Evolutionary conservation across 2,329 filamentous ascomycete species (phyloP).

Genomic region (Didymosphaeria variabile): DNA sequence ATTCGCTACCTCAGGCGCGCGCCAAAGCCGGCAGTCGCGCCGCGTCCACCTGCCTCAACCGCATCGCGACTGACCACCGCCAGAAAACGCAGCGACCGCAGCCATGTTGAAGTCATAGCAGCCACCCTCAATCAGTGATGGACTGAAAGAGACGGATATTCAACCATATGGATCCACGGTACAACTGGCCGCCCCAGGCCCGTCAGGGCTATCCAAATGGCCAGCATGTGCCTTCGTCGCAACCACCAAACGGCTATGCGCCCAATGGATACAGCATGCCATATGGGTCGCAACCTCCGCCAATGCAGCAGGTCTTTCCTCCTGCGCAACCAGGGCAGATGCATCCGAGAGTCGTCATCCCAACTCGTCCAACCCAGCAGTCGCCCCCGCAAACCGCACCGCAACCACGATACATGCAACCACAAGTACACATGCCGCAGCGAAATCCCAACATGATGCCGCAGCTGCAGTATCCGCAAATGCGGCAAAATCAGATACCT

Average conservation of each 20-base stretch:
- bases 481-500: slow-evolving; percentile 41
- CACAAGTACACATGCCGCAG: slow-evolving; percentile 41
- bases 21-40: slow-evolving; percentile 15
- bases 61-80: slow-evolving; percentile 12
- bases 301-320: slow-evolving; percentile 34
- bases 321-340: slow-evolving; percentile 30
- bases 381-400: slow-evolving; percentile 34
- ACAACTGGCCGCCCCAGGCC: slow-evolving; percentile 40
- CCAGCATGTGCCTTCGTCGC: slow-evolving; percentile 40
- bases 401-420: slow-evolving; percentile 31
- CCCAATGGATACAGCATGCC: slow-evolving; percentile 37
- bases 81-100: slow-evolving; percentile 2
- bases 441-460: slow-evolving; percentile 28
- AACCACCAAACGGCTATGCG: slow-evolving; percentile 38
- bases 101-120: slow-evolving; percentile 27
- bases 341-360: slow-evolving; percentile 31
- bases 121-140: not conserved
- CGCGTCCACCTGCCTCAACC: slow-evolving; percentile 11
- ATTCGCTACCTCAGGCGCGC: slow-evolving; percentile 17
- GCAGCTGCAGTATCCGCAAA: slow-evolving; percentile 37
- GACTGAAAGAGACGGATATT: not conserved
- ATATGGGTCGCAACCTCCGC: slow-evolving; percentile 33
- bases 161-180: slow-evolving; percentile 46
- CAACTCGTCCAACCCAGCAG: slow-evolving; percentile 36
- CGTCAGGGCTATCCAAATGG: slow-evolving; percentile 39